Evolutionary conservation across 495 filamentous ascomycete species (phyloP).

Genomic region (Podospora australis): DNA sequence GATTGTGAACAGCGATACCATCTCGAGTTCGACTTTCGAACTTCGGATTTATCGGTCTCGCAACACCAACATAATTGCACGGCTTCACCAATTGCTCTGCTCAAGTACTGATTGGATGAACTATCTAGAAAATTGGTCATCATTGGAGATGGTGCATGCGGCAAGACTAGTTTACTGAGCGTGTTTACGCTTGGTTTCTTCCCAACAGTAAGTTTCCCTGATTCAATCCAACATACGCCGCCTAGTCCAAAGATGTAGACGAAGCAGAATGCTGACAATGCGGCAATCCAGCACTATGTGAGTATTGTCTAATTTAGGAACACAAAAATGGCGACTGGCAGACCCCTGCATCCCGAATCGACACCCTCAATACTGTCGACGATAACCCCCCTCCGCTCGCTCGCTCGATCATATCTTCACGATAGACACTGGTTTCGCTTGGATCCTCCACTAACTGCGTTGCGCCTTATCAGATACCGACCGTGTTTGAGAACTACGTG

Average conservation of each 20-base stretch:
- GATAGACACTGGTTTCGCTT: conserved; percentile 4
- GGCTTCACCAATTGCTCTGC: background rate
- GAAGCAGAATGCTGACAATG: conserved; percentile 20
- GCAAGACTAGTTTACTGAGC: conserved; percentile 94
- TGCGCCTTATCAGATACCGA: too few relatives aligned
- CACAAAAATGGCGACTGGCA: too few relatives aligned
- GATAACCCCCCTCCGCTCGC: background rate
- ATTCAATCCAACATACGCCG: background rate
- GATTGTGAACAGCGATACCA: background rate
- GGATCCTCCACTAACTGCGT: too few relatives aligned
- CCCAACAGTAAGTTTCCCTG: conserved; percentile 68
- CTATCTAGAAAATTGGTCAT: conserved; percentile 86
- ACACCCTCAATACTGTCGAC: background rate
- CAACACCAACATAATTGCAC: too few relatives aligned
- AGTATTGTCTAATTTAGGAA: too few relatives aligned
- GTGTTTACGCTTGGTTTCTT: conserved; percentile 99
- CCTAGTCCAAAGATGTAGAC: too few relatives aligned
- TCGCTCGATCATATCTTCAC: background rate
- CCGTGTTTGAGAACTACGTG: conserved; percentile 99
- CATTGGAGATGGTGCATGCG: conserved; percentile 97
- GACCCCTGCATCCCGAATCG: too few relatives aligned
- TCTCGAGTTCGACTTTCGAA: too few relatives aligned
- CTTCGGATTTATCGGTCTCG: too few relatives aligned
- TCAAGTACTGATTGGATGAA: conserved; percentile 7
- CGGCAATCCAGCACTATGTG: conserved; percentile 58